Evolutionary conservation across 139 green algal species (phyloP).

Genomic region (Gonium pectorale): DNA sequence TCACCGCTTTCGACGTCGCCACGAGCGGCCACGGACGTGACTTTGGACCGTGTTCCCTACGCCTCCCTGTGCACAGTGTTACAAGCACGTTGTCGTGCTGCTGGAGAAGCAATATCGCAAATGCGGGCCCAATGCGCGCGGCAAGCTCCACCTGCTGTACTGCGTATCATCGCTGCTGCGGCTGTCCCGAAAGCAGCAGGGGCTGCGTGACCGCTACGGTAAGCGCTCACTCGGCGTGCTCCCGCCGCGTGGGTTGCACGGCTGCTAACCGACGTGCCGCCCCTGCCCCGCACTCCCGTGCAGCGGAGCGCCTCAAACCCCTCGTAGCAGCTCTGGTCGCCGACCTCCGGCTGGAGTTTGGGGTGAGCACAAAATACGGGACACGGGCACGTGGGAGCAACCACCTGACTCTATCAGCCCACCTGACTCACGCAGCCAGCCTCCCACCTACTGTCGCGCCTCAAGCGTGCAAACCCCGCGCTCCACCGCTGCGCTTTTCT

Average conservation of each 20-base stretch:
- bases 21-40: no score
- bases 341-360: conserved; percentile 6
- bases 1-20: no score
- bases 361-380: neutral
- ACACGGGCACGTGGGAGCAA: no score
- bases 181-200: conserved; percentile 12
- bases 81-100: conserved; percentile 18
- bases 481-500: neutral
- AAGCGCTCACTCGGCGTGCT: no score
- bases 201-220: conserved; percentile 9
- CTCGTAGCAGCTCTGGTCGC: neutral
- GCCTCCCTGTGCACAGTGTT: conserved; percentile 27
- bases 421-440: no score
- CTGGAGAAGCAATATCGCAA: conserved; percentile 22
- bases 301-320: conserved; percentile 41
- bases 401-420: no score
- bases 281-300: neutral
- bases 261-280: no score
- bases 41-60: no score
- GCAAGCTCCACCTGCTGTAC: conserved; percentile 31
- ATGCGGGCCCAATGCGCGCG: neutral
- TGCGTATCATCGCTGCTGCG: neutral
- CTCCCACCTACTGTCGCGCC: neutral
- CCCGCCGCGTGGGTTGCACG: no score
- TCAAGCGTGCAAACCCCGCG: neutral